Evolutionary conservation across 495 filamentous ascomycete genomes (phyloP).

Genomic region (Hyaloscypha hepaticicola): DNA sequence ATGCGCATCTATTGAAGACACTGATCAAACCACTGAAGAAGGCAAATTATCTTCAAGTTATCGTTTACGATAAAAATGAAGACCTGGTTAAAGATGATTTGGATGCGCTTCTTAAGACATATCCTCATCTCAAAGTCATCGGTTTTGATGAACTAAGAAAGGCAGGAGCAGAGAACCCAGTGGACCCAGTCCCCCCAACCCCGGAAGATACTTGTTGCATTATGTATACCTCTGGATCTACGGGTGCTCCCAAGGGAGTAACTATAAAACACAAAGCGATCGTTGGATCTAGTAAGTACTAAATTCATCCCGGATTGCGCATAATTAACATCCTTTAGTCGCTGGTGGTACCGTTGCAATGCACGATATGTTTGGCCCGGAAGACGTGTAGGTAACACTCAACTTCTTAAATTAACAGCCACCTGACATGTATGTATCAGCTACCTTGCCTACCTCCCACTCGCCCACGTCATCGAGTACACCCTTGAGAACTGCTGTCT

Average conservation of each 20-base stretch:
- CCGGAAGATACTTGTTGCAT: conserved; percentile 91
- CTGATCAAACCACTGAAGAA: conserved; percentile 76
- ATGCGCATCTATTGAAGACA: conserved; percentile 75
- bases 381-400: conserved; percentile 47
- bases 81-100: conserved; percentile 73
- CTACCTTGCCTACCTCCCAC: conserved; percentile 79
- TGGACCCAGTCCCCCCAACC: conserved; percentile 75
- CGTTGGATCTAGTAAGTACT: conserved; percentile 64
- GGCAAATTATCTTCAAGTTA: conserved; percentile 68
- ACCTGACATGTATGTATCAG: conserved; percentile 53
- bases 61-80: conserved; percentile 72
- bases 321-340: conserved; percentile 48
- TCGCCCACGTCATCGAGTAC: conserved; percentile 93
- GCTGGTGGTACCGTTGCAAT: conserved; percentile 82
- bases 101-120: conserved; percentile 68
- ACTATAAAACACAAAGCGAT: conserved; percentile 65
- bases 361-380: conserved; percentile 74
- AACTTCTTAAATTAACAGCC: no score
- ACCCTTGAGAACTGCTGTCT: conserved; percentile 89
- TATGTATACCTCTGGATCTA: conserved; percentile 99
- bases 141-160: conserved; percentile 83
- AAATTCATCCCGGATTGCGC: conserved; percentile 52
- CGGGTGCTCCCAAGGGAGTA: conserved; percentile 92
- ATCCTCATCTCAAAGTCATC: conserved; percentile 65
- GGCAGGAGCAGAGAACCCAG: conserved; percentile 75